Evolutionary conservation across 768 basidiomycete genomes (phyloP).

Genomic region (Russula emetica): DNA sequence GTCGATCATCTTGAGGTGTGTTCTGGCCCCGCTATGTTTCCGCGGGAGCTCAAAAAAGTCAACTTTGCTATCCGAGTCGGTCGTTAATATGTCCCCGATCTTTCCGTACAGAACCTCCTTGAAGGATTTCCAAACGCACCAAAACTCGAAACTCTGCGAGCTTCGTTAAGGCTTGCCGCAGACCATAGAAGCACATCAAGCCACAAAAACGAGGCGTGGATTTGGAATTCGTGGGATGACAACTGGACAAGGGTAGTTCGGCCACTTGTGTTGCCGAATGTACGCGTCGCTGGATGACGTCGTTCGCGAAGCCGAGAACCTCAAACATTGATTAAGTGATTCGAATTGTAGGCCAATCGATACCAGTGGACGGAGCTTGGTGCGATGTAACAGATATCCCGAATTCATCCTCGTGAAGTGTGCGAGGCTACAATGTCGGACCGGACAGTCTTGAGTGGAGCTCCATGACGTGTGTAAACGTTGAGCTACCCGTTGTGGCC

Average conservation of each 20-base stretch:
- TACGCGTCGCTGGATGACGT: slow-evolving; percentile 23
- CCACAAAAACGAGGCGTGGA: slow-evolving; percentile 15
- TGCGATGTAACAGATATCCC: not conserved
- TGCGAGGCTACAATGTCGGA: slow-evolving; percentile 5
- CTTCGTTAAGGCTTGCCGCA: slow-evolving; percentile 12
- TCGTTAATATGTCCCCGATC: not conserved
- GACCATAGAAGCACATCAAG: slow-evolving; percentile 1
- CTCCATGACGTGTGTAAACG: slow-evolving; percentile 9
- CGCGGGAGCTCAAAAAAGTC: not conserved
- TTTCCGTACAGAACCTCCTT: slow-evolving; percentile 19
- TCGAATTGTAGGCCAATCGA: not conserved
- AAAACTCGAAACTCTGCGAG: slow-evolving; percentile 18
- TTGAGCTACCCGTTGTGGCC: slow-evolving; percentile 3
- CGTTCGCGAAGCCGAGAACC: slow-evolving; percentile 7
- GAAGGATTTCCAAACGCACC: slow-evolving; percentile 20
- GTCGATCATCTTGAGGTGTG: slow-evolving; percentile 67
- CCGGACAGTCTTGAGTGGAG: not conserved
- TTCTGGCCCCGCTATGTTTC: slow-evolving; percentile 18
- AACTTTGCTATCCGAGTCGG: not conserved
- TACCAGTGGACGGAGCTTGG: not conserved
- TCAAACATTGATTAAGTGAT: not conserved
- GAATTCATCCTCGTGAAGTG: not conserved
- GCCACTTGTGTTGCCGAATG: slow-evolving; percentile 24
- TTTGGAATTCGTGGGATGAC: slow-evolving; percentile 28
- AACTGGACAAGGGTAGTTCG: slow-evolving; percentile 29